Percentiles rank a stretch among this genome's conserved stretches.
Evolutionary conservation across 2,329 filamentous ascomycete genomes (phyloP).

Genomic region (Cytospora paraplurivora): DNA sequence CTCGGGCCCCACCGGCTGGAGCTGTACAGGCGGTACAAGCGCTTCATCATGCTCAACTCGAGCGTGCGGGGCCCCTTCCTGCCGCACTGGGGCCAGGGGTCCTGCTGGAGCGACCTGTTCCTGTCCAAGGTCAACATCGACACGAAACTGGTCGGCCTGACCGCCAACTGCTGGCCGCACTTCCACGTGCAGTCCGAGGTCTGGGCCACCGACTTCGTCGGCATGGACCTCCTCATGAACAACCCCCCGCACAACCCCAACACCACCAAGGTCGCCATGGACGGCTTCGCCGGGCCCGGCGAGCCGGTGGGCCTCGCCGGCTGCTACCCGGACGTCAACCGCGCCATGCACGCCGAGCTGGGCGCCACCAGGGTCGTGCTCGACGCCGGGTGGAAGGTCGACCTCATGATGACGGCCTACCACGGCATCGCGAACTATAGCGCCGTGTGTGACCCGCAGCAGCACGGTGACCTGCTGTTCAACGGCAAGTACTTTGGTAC

Average conservation of each 20-base stretch:
- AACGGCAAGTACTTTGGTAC: conserved; percentile 38
- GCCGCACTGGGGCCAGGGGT: conserved; percentile 37
- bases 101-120: conserved; percentile 43
- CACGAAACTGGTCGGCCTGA: conserved; percentile 42
- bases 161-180: conserved; percentile 39
- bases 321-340: conserved; percentile 36
- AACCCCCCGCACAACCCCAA: conserved; percentile 31
- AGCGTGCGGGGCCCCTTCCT: conserved; percentile 43
- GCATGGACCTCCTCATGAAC: conserved; percentile 41
- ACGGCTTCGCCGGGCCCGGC: conserved; percentile 33
- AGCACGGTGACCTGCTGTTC: conserved; percentile 34
- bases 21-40: conserved; percentile 40
- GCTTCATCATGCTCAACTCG: conserved; percentile 42
- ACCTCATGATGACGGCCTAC: conserved; percentile 39
- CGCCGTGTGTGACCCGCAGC: conserved; percentile 30
- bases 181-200: conserved; percentile 44
- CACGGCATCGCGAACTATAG: conserved; percentile 32
- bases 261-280: conserved; percentile 22
- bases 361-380: conserved; percentile 37
- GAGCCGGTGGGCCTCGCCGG: conserved; percentile 36
- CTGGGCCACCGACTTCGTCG: conserved; percentile 42
- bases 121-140: conserved; percentile 35
- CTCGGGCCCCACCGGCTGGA: conserved; percentile 30
- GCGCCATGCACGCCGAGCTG: conserved; percentile 39
- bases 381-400: conserved; percentile 39